Base-by-base conservation (phyloP, 225 moss, liverwort and hornwort species). In the Neckera pumila region DNA sequence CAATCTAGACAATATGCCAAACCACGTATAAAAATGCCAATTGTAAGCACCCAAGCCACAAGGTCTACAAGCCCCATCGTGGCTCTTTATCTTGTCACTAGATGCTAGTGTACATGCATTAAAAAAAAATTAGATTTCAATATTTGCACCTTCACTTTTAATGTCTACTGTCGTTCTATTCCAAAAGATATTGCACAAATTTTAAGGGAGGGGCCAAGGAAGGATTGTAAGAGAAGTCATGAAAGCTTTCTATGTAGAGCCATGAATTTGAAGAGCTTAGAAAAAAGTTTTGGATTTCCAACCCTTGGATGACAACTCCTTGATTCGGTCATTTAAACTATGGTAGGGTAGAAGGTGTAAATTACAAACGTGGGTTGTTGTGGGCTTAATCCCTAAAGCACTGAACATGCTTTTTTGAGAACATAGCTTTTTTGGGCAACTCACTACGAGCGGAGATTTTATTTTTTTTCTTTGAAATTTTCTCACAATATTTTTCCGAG, bases 281-380 rank as follows among this genome's bases (percentile, higher is more conserved):
- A 9, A 22, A 0, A 1, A 23, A 2, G 0, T 26, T 25, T 25
- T 23, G n/a, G 23, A n/a, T n/a, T n/a, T 78, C 0, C 26, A 0
- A n/a, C 4, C 4, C 5, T 25, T n/a, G 0, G 10, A n/a, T 7
- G 7, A 34, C 13, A 34, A 34, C 0, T 76, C 6, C 1, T 8
- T 10, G 1, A 2, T 23, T 0, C 0, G 0, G 0, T 54, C 36
- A 54, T 36, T 6, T 56, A 10, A 36, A 53, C 23, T 23, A 54
- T 14, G 3, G 2, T 54, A 0, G 23, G 3, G 6, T 36, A 1
- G 13, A 15, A 19, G 9, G 23, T 56, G 4, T 14, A 33, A 33
- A 8, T 36, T 34, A 36, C 8, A 54, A 36, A 54, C 0, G 36
- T 0, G 16, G 2, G 0, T 54, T n/a, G 0, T 36, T n/a, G 6